Evolutionary conservation across 1,284 basidiomycete species (phyloP).

Genomic region (Grifola frondosa): DNA sequence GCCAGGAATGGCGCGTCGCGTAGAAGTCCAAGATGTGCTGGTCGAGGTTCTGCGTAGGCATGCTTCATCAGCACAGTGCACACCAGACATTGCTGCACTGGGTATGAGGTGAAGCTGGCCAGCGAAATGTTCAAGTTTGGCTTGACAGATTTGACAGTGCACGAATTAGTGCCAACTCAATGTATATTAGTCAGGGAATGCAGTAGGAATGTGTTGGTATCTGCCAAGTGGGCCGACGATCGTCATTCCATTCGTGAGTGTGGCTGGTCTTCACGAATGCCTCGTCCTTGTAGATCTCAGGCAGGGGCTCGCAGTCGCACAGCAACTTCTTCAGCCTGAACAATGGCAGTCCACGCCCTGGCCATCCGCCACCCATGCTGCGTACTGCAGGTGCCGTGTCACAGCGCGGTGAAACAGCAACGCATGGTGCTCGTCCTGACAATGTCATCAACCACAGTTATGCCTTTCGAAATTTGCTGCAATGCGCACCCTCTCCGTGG

Average conservation of each 20-base stretch:
- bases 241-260: too few species aligned
- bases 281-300: conserved; percentile 77
- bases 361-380: conserved; percentile 87
- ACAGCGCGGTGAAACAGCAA: conserved; percentile 77
- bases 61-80: too few species aligned
- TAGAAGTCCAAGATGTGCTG: conserved; percentile 26
- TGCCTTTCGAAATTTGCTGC: too few species aligned
- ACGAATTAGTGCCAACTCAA: neutral
- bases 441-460: too few species aligned
- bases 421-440: conserved; percentile 63
- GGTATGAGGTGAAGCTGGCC: conserved; percentile 43
- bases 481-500: conserved; percentile 1
- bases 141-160: conserved; percentile 37
- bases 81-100: conserved; percentile 20
- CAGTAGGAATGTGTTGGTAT: conserved; percentile 60
- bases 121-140: conserved; percentile 40
- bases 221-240: too few species aligned
- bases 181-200: too few species aligned
- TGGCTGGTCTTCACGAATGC: conserved; percentile 71
- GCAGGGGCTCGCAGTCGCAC: conserved; percentile 72
- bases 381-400: conserved; percentile 82
- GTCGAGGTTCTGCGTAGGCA: conserved; percentile 24
- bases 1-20: conserved; percentile 32
- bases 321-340: conserved; percentile 89
- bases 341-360: conserved; percentile 94